A percentile compares a stretch with the other conserved stretches of the same genome.
Conservation (phyloP, 2,329 filamentous ascomycete genomes). For the Calonectria hawksworthii region DNA sequence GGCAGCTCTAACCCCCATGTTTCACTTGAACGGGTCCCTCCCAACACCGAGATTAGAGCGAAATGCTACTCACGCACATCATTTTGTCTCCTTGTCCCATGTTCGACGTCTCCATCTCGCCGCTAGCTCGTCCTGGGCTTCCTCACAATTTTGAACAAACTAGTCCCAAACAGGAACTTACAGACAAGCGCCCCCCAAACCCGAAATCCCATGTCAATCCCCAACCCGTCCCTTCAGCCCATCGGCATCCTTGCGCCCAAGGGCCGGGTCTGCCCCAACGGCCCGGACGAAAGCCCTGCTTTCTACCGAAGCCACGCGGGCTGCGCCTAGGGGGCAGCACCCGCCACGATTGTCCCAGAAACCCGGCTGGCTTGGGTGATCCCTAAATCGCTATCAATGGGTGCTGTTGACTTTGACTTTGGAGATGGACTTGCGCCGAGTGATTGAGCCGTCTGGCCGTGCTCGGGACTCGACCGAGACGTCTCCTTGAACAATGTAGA, state of each 20-base stretch:
- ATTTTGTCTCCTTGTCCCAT: slow-evolving; percentile 4
- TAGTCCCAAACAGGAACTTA: slow-evolving; percentile 30
- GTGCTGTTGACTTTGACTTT: background rate
- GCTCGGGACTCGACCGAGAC: slow-evolving; percentile 46
- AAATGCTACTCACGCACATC: slow-evolving; percentile 4
- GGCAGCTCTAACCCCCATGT: slow-evolving; percentile 6
- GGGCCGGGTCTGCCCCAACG: slow-evolving; percentile 41
- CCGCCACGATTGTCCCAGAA: slow-evolving; percentile 25
- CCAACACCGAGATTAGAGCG: slow-evolving; percentile 38
- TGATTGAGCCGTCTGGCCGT: slow-evolving; percentile 33
- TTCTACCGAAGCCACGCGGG: slow-evolving; percentile 44
- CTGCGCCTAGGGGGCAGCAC: slow-evolving; percentile 16
- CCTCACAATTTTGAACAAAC: slow-evolving; percentile 17
- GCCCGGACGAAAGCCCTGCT: slow-evolving; percentile 37
- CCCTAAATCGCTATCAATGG: background rate
- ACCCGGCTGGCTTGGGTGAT: background rate
- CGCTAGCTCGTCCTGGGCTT: slow-evolving; percentile 36
- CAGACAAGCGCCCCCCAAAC: slow-evolving; percentile 7
- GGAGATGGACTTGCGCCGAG: background rate
- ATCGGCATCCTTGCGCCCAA: slow-evolving; percentile 38
- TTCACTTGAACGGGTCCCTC: slow-evolving; percentile 9
- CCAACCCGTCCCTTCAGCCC: slow-evolving; percentile 29
- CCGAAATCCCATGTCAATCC: slow-evolving; percentile 23
- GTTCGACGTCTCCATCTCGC: slow-evolving; percentile 30
- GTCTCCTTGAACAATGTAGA: slow-evolving; percentile 28